Base-by-base conservation (phyloP, 225 moss, liverwort and hornwort species). In the Pleurozium schreberi region DNA sequence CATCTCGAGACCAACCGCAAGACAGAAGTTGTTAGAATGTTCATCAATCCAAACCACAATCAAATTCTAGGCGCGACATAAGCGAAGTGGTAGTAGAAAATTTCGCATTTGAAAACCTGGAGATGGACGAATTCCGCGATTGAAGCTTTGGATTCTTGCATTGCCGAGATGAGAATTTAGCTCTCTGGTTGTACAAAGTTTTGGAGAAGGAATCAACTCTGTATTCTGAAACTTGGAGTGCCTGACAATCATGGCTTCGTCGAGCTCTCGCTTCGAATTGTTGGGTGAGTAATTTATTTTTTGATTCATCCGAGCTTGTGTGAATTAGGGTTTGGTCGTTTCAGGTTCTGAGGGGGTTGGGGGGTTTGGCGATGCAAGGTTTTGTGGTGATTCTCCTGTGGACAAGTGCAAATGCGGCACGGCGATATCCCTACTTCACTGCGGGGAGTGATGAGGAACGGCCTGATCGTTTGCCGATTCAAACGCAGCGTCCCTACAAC, bases 401-500 rank as follows among this genome's bases (percentile, higher is more conserved):
- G 91, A 53, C 75, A 85, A 85, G 60, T 65, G 93, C 93, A 65
- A 71, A 86, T 88, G 92, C 89, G 73, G 77, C 50, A 31, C 87
- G 93, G 89, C 90, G 93, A 47, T 88, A 92, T 75, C 92, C 93
- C 26, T 88, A 84, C 47, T 86, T 91, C 64, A 57, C 55, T 76
- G 38, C 11, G 33, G 58, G 49, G 43, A 68, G 40, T 49, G 82
- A 87, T 34, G 58, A 86, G 50, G 85, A 76, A 6, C 70, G 69
- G 47, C 80, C 40, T 53, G 78, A 71, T 70, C 87, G 94, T 33
- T 80, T 86, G 77, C 95, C 91, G 31, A 70, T 95, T 3, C 95
- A 94, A 88, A 90, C 85, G 70, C 91, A 90, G 79, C 92, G 94
- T 62, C 75, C 94, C 64, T 94, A 87, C 92, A 92, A 94, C 85